Evolutionary conservation across 208 protist genomes (phyloP), one percentile per base, ranked within the genome.

Genomic region (Leishmania guyanensis): DNA sequence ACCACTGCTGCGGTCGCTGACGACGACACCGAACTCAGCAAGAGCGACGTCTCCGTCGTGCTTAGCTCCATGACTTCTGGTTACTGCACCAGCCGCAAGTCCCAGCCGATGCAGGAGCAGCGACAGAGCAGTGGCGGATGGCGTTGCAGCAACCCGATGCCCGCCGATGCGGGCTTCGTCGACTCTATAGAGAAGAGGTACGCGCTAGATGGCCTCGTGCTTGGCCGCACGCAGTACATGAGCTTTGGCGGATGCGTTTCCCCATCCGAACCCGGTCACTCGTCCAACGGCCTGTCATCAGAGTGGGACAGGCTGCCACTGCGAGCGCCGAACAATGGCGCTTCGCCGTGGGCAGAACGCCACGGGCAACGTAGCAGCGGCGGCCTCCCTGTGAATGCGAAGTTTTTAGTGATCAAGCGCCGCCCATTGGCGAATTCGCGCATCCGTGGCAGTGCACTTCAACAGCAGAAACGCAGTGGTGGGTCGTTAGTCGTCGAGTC

Each of bases 1-100:
- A 85, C 81, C 51, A 81, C 60, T 65, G 71, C 83, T 50, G 83
- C 81, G 33, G 77, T 85, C 43, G 85, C 83, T 77, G 77, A 79
- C n/a, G 69, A 85, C 68, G 79, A 62, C 10, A 79, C 68, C 22
- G 68, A 79, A 60, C 51, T 85, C 56, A 77, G 65, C 3, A 75
- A 81, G 75, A 78, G 68, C 0, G 76, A 58, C 39, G 58, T 83
- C 22, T 88, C 81, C 1, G 69, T 85, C 29, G 83, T 77, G 20
- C 77, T 82, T 64, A 82, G 77, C 51, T 75, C 78, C 26, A 79
- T 83, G 81, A 85, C 81, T 12, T 79, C 81, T 50, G 75, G 22
- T 0, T 43, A 46, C 4, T 46, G 8, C 62, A 46, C 75, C 50
- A 10, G 46, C 3, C 65, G 74, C 58, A 70, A 66, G 70, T 68